Conservation (phyloP, 306 rosid species). For the Gillenia trifoliata region DNA sequence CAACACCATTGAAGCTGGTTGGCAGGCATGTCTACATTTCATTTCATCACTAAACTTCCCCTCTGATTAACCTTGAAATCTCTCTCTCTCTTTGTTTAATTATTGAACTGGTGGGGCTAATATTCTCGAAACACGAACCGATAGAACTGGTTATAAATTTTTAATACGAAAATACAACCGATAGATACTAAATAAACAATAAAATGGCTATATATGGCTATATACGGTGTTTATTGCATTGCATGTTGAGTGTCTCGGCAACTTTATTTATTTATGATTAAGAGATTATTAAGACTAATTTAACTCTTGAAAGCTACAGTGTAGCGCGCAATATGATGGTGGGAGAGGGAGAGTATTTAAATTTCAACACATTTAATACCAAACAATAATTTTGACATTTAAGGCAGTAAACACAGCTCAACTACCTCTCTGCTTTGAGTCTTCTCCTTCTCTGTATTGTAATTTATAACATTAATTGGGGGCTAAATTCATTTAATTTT, state of each 20-base stretch:
- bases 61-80: not conserved
- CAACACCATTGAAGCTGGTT: conserved; percentile 98
- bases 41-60: not conserved
- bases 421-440: conserved; percentile 27
- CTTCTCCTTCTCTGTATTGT: conserved; percentile 4
- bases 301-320: conserved; percentile 17
- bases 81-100: not conserved
- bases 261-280: too few relatives aligned
- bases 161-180: not conserved
- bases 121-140: not conserved
- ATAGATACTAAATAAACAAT: too few relatives aligned
- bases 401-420: conserved; percentile 35
- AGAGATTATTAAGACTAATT: not conserved
- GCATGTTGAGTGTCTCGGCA: too few relatives aligned
- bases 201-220: too few relatives aligned
- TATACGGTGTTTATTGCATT: too few relatives aligned
- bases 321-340: not conserved
- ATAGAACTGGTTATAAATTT: not conserved
- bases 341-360: not conserved
- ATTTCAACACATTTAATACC: conserved; percentile 8
- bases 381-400: conserved; percentile 23
- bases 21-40: conserved; percentile 59
- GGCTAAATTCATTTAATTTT: conserved; percentile 37
- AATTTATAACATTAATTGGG: not conserved
- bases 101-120: not conserved